These are phyloP conservation scores for Lipomyces spencermartinsiae DNA, from an alignment of 805 yeast species.

Conservation along the genomic window DNA sequence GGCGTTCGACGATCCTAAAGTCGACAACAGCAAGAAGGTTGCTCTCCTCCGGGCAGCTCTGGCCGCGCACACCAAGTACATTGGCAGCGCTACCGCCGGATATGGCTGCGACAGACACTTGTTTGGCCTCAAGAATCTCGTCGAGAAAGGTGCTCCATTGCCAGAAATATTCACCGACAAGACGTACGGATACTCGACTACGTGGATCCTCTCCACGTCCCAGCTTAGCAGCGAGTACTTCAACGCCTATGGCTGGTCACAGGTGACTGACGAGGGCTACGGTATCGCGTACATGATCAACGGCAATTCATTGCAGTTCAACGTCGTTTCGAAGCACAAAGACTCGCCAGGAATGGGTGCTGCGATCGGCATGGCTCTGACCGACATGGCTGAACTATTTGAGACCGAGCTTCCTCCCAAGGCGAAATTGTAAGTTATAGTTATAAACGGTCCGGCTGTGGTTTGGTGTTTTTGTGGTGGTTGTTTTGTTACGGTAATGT, in stretches of 20 bases:
- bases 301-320: conserved; percentile 82
- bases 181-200: conserved; percentile 71
- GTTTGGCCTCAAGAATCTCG: conserved; percentile 81
- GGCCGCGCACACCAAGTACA: conserved; percentile 73
- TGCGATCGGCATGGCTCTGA: conserved; percentile 78
- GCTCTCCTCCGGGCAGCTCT: conserved; percentile 74
- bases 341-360: conserved; percentile 57
- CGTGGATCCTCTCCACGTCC: conserved; percentile 89
- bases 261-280: conserved; percentile 90
- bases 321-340: conserved; percentile 75
- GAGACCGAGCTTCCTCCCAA: conserved; percentile 43
- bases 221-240: conserved; percentile 84
- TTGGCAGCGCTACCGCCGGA: conserved; percentile 81
- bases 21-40: conserved; percentile 62
- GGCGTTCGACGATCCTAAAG: conserved; percentile 67
- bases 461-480: too few relatives aligned
- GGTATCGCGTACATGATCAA: conserved; percentile 95
- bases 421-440: conserved; percentile 48
- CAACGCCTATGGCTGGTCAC: conserved; percentile 95
- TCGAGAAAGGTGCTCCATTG: conserved; percentile 59
- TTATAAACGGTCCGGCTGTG: neutral
- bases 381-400: conserved; percentile 76
- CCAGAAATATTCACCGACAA: conserved; percentile 80
- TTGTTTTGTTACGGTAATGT: too few relatives aligned
- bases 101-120: conserved; percentile 93